Base-by-base conservation (phyloP, 306 rosid genomes). In the Vigna hirtella region DNA sequence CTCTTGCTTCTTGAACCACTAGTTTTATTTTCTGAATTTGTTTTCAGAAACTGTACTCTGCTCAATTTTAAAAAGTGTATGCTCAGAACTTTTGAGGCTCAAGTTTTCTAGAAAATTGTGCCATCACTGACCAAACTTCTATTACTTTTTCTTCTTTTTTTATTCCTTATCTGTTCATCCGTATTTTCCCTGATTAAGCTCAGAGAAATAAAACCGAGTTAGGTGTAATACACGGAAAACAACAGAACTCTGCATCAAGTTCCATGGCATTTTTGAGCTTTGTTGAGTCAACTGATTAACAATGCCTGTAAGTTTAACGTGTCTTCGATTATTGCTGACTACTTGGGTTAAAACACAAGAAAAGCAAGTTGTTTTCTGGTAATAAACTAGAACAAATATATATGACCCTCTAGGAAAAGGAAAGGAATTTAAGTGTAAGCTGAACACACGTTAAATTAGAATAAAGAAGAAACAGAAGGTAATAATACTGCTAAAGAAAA, bases 61-160 rank as follows among this genome's bases (percentile, higher is more conserved):
- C 11, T 45, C 62, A 18, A 56, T 76, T 79, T 43, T 76, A 24
- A 12, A 45, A 66, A 56, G 70, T 53, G 38, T 6, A 42, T 26
- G 73, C 70, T 67, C 77, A 83, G 48, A 81, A 78, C 15, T 20
- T 22, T 15, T 70, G 82, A 73, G 82, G 80, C 55, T 34, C 34
- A 50, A 13, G 22, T 76, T 73, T 56, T 81, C 88, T 79, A 70
- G 81, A 88, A 55, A 63, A 49, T 48, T 3, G 80, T 79, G 83
- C 80, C 22, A 32, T 36, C 26, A 73, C 69, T 42, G 17, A 67
- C 24, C 40, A 68, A 40, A 34, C 32, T 55, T 42, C 40, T 71
- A 6, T 61, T 49, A 18, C 20, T 51, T 43, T 40, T 73, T 34
- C 26, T 26, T 62, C 26, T n/a, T 11, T 52, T 75, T 50, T 82